Evolutionary conservation across 805 yeast species (phyloP), one percentile per base, ranked within the genome.

Genomic region (Yamadazyma philogaea): DNA sequence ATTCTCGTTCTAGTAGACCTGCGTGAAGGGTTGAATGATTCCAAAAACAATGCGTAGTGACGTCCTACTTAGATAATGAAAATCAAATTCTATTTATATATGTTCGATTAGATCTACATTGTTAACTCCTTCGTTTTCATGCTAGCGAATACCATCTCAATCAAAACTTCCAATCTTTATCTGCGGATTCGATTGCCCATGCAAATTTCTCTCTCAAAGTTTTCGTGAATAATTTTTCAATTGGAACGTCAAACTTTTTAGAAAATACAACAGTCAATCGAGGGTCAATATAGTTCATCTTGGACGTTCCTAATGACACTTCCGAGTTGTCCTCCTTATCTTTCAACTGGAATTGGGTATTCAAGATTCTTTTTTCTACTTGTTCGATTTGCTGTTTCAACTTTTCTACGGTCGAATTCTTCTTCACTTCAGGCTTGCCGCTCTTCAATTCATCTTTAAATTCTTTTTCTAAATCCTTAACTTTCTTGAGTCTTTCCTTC

Each of bases 111-210:
- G n/a, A n/a, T n/a, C n/a, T n/a, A n/a, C n/a, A n/a, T n/a, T n/a
- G 10, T 22, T 22, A 10, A 7, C 26, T 22, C 10, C 26, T 22
- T 24, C 12, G 12, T 4, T 24, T 11, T 24, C 12, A 24, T 24
- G 12, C 18, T 14, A n/a, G 4, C 14, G 4, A 35, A 35, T 14
- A 22, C 10, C 26, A 12, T 17, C 22, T 16, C 22, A 35, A 10
- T 53, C 64, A 90, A 58, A 90, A 90, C 51, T 78, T 74, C 98
- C 98, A 90, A 54, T 87, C 67, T 51, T 79, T 88, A 59, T 85
- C 97, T 3, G 82, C 89, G 40, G 90, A 81, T 61, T 90, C 95
- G 40, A 91, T 84, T 22, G 98, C 98, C 98, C 98, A 91, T 36
- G 79, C 82, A 67, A 91, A 91, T 68, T 91, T 91, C 33, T 90